Conservation (phyloP, 2,329 filamentous ascomycete genomes). For the Shiraia sp. region DNA sequence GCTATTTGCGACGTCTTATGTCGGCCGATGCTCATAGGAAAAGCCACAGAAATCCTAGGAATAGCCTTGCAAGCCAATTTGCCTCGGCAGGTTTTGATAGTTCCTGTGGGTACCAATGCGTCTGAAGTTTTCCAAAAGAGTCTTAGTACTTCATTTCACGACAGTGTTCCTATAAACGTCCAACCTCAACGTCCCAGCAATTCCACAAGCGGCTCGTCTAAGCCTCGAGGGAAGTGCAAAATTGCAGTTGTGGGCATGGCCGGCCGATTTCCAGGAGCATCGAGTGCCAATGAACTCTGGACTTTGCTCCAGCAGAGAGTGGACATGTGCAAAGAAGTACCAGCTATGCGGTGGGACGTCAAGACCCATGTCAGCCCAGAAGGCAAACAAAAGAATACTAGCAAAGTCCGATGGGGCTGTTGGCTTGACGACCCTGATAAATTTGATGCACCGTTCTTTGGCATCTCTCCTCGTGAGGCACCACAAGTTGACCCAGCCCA, state of each 20-base stretch:
- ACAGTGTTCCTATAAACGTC: background rate
- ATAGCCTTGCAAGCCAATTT: too few relatives aligned
- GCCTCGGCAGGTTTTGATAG: too few relatives aligned
- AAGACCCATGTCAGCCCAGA: conserved; percentile 1
- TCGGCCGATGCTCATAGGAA: too few relatives aligned
- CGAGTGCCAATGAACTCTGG: conserved; percentile 2
- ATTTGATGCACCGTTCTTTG: conserved; percentile 28
- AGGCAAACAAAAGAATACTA: conserved; percentile 13
- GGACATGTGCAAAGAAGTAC: conserved; percentile 1
- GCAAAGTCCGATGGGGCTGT: conserved; percentile 18
- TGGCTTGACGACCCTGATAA: conserved; percentile 21
- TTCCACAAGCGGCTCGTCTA: background rate
- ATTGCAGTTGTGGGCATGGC: conserved; percentile 6
- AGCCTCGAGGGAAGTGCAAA: background rate
- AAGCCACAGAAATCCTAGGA: too few relatives aligned
- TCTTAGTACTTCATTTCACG: too few relatives aligned
- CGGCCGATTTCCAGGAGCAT: conserved; percentile 2
- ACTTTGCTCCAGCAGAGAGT: conserved; percentile 1
- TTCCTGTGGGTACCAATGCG: too few relatives aligned
- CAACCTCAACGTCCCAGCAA: background rate
- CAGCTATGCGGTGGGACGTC: background rate
- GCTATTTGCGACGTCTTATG: too few relatives aligned
- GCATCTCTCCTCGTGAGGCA: conserved; percentile 28
- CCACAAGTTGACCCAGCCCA: conserved; percentile 25
- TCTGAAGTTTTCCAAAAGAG: too few relatives aligned